These are phyloP conservation scores for Petunia secreta DNA, from an alignment of 257 asterid species.

Conservation along the genomic window DNA sequence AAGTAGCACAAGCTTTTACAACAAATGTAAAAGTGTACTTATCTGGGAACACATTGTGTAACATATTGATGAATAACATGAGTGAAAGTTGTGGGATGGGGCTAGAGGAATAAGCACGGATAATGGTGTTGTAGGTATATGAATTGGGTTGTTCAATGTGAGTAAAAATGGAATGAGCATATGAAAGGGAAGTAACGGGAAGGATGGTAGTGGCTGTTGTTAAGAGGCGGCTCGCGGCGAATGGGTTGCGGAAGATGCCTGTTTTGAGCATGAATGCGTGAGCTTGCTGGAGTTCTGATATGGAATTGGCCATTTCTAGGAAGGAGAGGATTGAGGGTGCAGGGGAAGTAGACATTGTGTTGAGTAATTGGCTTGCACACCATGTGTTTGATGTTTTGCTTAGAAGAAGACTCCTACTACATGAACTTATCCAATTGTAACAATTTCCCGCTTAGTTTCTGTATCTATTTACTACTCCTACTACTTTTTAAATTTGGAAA, in stretches of 20 bases:
- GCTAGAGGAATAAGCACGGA: slow-evolving; percentile 39
- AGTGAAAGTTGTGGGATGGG: slow-evolving; percentile 34
- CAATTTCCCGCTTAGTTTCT: too few relatives aligned
- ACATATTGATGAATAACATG: slow-evolving; percentile 37
- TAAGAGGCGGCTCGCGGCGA: slow-evolving; percentile 43
- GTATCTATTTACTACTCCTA: too few relatives aligned
- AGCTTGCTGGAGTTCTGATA: slow-evolving; percentile 40
- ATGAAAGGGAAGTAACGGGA: slow-evolving; percentile 33
- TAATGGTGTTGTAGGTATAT: slow-evolving; percentile 42
- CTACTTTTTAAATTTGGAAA: too few relatives aligned
- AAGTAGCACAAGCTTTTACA: slow-evolving; percentile 46
- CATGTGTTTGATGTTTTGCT: not conserved
- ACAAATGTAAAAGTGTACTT: slow-evolving; percentile 45
- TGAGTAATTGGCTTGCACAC: not conserved
- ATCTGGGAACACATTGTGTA: slow-evolving; percentile 33
- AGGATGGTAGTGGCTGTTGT: slow-evolving; percentile 29
- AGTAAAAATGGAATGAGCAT: slow-evolving; percentile 40
- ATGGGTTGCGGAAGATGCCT: slow-evolving; percentile 36
- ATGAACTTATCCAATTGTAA: too few relatives aligned
- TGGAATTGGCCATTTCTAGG: slow-evolving; percentile 36
- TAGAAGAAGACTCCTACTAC: too few relatives aligned
- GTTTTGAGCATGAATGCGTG: slow-evolving; percentile 49
- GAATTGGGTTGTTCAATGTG: slow-evolving; percentile 37
- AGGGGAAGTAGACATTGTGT: slow-evolving; percentile 17
- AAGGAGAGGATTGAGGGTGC: slow-evolving; percentile 37